Conservation (phyloP, 371 early-diverging fungal species). For the Coemansia sp. region DNA sequence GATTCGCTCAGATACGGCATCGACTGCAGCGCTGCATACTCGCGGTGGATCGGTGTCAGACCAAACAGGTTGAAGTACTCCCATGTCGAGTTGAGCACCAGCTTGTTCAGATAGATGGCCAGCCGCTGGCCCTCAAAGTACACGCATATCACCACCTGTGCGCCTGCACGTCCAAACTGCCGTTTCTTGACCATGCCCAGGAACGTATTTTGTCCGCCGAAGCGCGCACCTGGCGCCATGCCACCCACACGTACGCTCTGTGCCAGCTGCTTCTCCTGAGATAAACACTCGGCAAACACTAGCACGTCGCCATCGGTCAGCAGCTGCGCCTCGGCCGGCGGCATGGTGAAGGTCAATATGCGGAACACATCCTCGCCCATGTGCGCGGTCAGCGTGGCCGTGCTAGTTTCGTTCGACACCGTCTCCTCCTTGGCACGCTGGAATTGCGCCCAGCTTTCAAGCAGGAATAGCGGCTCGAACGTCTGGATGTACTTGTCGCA, state of each 20-base stretch:
- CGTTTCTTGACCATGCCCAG: conserved; percentile 64
- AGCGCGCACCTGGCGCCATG: conserved; percentile 9
- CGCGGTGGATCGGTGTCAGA: conserved; percentile 78
- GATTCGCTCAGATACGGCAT: conserved; percentile 61
- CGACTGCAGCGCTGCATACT: conserved; percentile 75
- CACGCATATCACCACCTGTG: conserved; percentile 55
- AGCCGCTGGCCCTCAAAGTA: conserved; percentile 53
- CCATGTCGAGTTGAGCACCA: conserved; percentile 52
- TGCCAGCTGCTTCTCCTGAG: conserved; percentile 13
- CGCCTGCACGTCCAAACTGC: conserved; percentile 39
- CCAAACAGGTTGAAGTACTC: conserved; percentile 50
- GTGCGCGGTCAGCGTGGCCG: conserved; percentile 55
- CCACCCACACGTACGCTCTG: conserved; percentile 9
- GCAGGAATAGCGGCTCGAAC: conserved; percentile 80
- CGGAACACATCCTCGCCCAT: conserved; percentile 74
- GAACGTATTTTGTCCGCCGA: conserved; percentile 50
- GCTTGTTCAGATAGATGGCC: conserved; percentile 11
- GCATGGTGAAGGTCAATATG: conserved; percentile 61
- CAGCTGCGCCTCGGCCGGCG: conserved; percentile 41
- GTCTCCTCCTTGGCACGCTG: conserved; percentile 68
- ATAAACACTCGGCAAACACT: conserved; percentile 23
- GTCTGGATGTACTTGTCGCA: conserved; percentile 62
- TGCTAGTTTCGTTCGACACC: conserved; percentile 53
- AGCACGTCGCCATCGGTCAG: conserved; percentile 57
- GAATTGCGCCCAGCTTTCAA: conserved; percentile 86